Percentiles rank a stretch among this genome's conserved stretches.
These are phyloP conservation scores for Saccharomyces eubayanus DNA, from an alignment of 805 yeast species.

Conservation along the genomic window DNA sequence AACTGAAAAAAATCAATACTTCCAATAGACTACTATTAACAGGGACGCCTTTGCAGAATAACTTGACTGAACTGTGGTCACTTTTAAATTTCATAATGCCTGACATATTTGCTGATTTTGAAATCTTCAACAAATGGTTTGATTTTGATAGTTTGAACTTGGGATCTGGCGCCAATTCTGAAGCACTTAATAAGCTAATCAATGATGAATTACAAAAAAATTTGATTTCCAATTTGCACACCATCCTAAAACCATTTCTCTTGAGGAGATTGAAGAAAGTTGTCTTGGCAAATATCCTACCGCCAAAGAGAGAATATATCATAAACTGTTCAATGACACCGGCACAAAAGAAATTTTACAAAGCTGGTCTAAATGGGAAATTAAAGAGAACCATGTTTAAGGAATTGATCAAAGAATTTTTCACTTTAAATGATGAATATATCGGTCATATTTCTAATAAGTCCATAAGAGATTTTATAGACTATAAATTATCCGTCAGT, in stretches of 20 bases:
- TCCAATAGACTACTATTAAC: conserved; percentile 73
- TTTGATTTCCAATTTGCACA: conserved; percentile 69
- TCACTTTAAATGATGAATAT: conserved; percentile 34
- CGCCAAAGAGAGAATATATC: conserved; percentile 84
- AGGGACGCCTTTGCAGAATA: conserved; percentile 95
- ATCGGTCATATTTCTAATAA: conserved; percentile 27
- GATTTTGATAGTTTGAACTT: conserved; percentile 58
- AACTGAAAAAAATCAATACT: conserved; percentile 57
- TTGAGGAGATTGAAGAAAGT: conserved; percentile 72
- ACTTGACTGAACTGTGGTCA: conserved; percentile 86
- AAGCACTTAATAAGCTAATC: conserved; percentile 37
- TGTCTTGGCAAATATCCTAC: conserved; percentile 57
- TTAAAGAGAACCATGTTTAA: conserved; percentile 40
- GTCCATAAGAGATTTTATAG: conserved; percentile 37
- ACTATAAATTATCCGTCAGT: conserved; percentile 24
- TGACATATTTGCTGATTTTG: conserved; percentile 84
- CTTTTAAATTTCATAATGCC: conserved; percentile 84
- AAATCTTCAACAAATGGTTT: conserved; percentile 88
- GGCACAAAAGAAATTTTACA: conserved; percentile 57
- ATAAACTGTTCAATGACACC: conserved; percentile 62
- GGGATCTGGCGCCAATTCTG: conserved; percentile 23
- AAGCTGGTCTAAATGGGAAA: conserved; percentile 38
- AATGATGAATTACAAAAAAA: conserved; percentile 50
- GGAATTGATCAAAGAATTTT: conserved; percentile 44
- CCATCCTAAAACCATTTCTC: conserved; percentile 81